Base-by-base conservation (phyloP, 2,329 filamentous ascomycete species). In the Tolypocladium inflatum region DNA sequence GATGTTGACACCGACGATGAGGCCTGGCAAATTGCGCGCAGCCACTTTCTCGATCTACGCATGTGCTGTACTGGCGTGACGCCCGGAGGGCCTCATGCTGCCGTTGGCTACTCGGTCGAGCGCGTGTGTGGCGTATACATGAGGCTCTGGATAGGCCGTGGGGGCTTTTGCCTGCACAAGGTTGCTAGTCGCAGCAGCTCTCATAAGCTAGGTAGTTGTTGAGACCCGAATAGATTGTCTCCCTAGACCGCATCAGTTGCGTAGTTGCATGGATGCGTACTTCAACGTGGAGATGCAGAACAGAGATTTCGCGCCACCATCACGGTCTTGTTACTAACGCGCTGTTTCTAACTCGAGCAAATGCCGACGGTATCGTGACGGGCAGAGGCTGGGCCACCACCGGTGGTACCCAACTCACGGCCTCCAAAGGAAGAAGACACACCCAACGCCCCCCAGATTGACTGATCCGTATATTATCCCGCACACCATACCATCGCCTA, bases 1-100 rank as follows among this genome's bases (percentile, higher is more conserved):
- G 33, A 54, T 54, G 52, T 60, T 60, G 58, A 60, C 58, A 51
- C 35, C 23, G 48, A 53, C 17, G 21, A 52, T 23, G 45, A 55
- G 53, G 43, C 33, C 13, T 41, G 51, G 33, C 55, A 23, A 55
- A 39, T 52, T 33, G 43, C 50, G 41, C 33, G 9, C 15, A 30
- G 10, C 39, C n/a, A 37, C n/a, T 35, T 15, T 38, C 30, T 26
- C 39, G 39, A 45, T 39, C 9, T 11, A 26, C 21, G 23, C 19
- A 8, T 45, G 39, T 50, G 30, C 26, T 26, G 23, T 30, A 30
- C 15, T 19, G 45, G 10, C 30, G 19, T 21, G 48, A 10, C 35
- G 48, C 30, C 38, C 48, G 30, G 30, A 15, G 19, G 48, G 30
- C 48, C 48, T 35, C 10, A 19, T 13, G 10, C 48, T 52, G 30